Percentiles rank a stretch among this genome's conserved stretches.
phyloP scores from a whole-genome alignment of 352 stramenopile species.

The Ophiocytium majus region DNA sequence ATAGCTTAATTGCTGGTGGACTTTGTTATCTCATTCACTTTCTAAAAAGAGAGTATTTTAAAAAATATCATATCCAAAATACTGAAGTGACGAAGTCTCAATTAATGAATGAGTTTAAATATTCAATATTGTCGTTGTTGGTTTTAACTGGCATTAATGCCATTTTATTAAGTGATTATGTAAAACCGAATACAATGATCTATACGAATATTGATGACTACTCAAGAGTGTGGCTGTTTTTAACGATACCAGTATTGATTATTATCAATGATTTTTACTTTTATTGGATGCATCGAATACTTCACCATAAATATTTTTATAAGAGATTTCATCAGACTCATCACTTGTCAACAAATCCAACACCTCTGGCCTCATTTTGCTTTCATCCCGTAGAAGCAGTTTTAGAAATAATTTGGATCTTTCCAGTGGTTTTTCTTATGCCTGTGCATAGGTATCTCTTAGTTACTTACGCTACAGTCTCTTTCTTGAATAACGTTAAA shows the following conservation, averaged over 20 bases:
- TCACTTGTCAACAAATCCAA: conserved; percentile 6
- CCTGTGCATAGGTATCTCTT: conserved; percentile 1
- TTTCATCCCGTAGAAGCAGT: conserved; percentile 3
- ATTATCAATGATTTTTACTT: conserved; percentile 22
- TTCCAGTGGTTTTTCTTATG: conserved; percentile 9
- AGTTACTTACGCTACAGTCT: conserved; percentile 5
- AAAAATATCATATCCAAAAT: conserved; percentile 6
- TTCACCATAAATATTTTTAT: conserved; percentile 20
- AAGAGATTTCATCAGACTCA: conserved; percentile 11
- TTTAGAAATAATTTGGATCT: conserved; percentile 5
- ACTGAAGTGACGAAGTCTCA: conserved; percentile 18
- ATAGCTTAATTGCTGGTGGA: neutral
- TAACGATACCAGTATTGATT: conserved; percentile 14
- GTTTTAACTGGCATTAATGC: neutral
- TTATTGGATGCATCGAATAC: conserved; percentile 1
- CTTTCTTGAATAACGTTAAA: conserved; percentile 12
- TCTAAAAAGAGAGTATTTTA: conserved; percentile 1
- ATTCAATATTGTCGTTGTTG: conserved; percentile 1
- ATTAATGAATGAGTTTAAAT: conserved; percentile 4
- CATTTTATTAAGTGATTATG: conserved; percentile 17
- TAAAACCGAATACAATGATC: neutral
- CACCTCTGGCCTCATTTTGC: conserved; percentile 4
- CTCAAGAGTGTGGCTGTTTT: neutral
- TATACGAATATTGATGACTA: conserved; percentile 7
- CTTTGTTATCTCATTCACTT: conserved; percentile 17